Base-by-base conservation (phyloP, 768 basidiomycete genomes). In the Podaxis sp. region DNA sequence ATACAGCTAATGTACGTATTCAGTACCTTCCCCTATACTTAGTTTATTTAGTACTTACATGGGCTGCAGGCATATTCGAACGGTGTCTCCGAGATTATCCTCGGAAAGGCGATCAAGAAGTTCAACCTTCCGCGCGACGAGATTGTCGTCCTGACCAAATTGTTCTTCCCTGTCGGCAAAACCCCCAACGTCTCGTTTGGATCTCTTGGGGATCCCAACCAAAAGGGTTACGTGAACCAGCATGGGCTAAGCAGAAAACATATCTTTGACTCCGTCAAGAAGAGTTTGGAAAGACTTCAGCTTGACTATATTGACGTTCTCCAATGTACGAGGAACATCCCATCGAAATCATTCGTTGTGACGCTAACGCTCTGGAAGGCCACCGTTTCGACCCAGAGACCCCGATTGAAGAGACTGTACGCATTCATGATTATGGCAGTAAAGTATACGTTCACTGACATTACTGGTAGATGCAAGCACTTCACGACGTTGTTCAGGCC, bases 61-160 rank as follows among this genome's bases (percentile, higher is more conserved):
- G 3, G 2, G 6, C 12, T 43, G 2, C 37, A 87, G 85, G 76
- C 81, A 0, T 91, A 90, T 69, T 87, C 85, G 0, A 85, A 87
- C 65, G 88, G 88, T 1, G 71, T 77, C 3, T 87, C 85, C 0
- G 91, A 92, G 69, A 68, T 82, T 55, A 80, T 90, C 59, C 76
- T 91, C 25, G 90, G 90, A 5, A 86, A 88, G 66, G 88, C 85
- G 1, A 85, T 93, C 75, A 88, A 88, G 67, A 68, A 84, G 64
- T 79, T 83, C 63, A 71, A 85, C 24, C 76, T 90, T 6, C 89
- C 89, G 13, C 82, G 90, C 1, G 86, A 88, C 19, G 84, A 87
- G 65, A 84, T 92, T 49, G 90, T 93, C 19, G 82, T 93, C 19
- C 82, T 92, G 79, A 90, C 91, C 55, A 92, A 93, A 75, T 64